These are phyloP conservation scores for Setaria viridis DNA, from an alignment of 202 grass and related monocot genomes.

Conservation along the genomic window DNA sequence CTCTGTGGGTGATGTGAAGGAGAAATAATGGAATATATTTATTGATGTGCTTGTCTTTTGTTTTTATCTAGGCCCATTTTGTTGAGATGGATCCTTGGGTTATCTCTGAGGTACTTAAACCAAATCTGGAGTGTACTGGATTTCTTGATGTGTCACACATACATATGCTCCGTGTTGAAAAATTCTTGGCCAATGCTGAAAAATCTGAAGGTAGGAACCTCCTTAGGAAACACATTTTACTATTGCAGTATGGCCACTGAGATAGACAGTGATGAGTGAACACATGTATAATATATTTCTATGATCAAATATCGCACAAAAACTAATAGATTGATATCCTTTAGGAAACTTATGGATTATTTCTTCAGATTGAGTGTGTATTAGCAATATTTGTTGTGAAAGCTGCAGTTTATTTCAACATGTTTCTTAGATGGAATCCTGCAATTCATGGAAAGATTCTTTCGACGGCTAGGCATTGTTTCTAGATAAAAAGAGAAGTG, in stretches of 20 bases:
- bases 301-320: neutral
- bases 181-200: constrained; percentile 76
- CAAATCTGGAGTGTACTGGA: constrained; percentile 86
- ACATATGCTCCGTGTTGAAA: constrained; percentile 84
- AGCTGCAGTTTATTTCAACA: neutral
- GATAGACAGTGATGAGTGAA: neutral
- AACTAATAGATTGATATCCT: constrained; percentile 1
- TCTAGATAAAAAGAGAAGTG: neutral
- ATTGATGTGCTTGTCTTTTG: constrained; percentile 31
- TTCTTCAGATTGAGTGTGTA: constrained; percentile 8
- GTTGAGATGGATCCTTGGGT: constrained; percentile 98
- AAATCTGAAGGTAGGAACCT: constrained; percentile 60
- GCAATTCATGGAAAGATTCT: neutral
- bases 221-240: neutral
- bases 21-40: neutral
- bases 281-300: neutral
- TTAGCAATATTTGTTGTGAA: constrained; percentile 8
- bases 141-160: constrained; percentile 84
- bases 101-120: constrained; percentile 77
- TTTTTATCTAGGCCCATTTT: constrained; percentile 73
- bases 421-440: neutral
- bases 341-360: neutral
- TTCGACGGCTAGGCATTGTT: neutral
- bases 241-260: neutral
- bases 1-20: constrained; percentile 20